Base-by-base conservation (phyloP, 371 early-diverging fungal genomes). In the Rhizopus delemar region DNA sequence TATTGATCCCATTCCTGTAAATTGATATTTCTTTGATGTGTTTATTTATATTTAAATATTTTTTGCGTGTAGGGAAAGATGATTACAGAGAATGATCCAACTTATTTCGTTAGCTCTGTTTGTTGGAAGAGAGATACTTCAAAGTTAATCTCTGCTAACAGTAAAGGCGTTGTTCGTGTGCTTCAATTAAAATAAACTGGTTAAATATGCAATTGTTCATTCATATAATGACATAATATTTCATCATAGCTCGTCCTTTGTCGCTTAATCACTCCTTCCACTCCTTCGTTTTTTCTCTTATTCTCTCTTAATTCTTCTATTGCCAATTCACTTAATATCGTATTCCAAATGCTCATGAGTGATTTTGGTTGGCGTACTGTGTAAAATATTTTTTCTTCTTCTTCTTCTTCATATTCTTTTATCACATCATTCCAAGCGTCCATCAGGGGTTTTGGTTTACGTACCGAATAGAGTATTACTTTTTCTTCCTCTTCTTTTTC, bases 21-120 rank as follows among this genome's bases (percentile, higher is more conserved):
- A 57, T 65, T 34, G 5, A 53, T 16, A 43, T n/a, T 64, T 22
- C 22, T 22, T n/a, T 46, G 7, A 53, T 41, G 22, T 31, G 12
- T 33, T 36, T 9, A 32, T 46, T 36, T 31, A 28, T 15, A 16
- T 22, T 36, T 31, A 32, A 52, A 28, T 43, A 8, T 29, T 43
- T 43, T 34, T 41, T 48, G 33, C 13, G 8, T 8, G 8, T 48
- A 35, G 31, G 5, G 13, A 41, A 48, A 50, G 11, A 41, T 9
- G 62, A 85, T 80, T 84, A 69, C 66, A 3, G 51, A 68, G 0
- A 86, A 86, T 38, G 80, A 81, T 22, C 86, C 88, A 33, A 62
- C 79, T 16, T 77, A 85, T 48, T 95, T 95, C 83, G 90, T 95
- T 5, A 92, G 92, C 66, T 90, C 93, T 11, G 90, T 96, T 2